Conservation (phyloP, 306 rosid genomes). For the Hippophae tibetana region DNA sequence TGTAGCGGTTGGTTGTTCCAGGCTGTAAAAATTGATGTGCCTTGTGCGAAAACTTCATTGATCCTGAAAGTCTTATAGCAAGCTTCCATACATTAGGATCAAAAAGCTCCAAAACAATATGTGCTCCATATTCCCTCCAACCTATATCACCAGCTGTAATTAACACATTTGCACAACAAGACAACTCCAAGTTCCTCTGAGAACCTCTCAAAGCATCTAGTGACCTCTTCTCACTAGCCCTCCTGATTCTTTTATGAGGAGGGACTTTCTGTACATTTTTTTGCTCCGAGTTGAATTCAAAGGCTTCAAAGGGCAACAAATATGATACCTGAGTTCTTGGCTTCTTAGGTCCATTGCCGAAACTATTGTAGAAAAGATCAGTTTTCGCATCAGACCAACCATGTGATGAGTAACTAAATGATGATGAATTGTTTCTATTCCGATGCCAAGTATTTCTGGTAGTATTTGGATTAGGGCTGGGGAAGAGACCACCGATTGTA, state of each 20-base stretch:
- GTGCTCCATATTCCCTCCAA: constrained; percentile 82
- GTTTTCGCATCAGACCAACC: constrained; percentile 67
- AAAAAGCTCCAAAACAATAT: constrained; percentile 60
- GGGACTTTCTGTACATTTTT: constrained; percentile 43
- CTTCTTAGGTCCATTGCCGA: constrained; percentile 75
- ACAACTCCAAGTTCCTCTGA: constrained; percentile 54
- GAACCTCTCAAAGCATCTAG: constrained; percentile 44
- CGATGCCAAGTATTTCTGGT: constrained; percentile 73
- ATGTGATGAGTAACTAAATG: constrained; percentile 49
- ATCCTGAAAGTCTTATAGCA: constrained; percentile 64
- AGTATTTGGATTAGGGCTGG: constrained; percentile 73
- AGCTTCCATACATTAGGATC: constrained; percentile 89
- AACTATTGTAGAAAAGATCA: constrained; percentile 51
- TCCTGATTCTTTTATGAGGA: constrained; percentile 73
- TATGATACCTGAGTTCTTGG: constrained; percentile 92
- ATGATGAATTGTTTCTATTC: constrained; percentile 41
- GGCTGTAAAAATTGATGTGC: constrained; percentile 96
- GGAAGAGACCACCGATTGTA: constrained; percentile 40
- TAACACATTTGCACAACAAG: constrained; percentile 71
- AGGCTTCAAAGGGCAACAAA: constrained; percentile 59
- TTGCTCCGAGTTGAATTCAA: constrained; percentile 47
- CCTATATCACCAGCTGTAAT: constrained; percentile 69
- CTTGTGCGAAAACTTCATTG: constrained; percentile 71
- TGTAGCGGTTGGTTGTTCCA: constrained; percentile 87
- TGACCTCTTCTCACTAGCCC: constrained; percentile 68